A percentile compares a stretch with the other conserved stretches of the same genome.
phyloP scores from a whole-genome alignment of 768 basidiomycete genomes.

The Pleurotus salmoneostramineus region DNA sequence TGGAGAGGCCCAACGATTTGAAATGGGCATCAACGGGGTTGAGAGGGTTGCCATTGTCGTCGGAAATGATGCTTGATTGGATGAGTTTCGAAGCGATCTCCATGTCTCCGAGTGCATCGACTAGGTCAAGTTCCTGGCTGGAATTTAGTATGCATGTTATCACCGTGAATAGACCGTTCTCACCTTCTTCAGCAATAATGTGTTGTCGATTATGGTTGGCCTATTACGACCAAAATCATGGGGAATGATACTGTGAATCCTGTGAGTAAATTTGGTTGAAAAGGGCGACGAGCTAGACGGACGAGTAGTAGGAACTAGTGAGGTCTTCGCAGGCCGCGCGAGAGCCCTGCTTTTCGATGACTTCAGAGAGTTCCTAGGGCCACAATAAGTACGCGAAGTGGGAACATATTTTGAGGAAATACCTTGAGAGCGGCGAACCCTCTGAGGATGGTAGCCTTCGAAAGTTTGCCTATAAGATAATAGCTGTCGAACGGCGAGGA shows the following conservation, averaged over 20 bases:
- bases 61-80: conserved; percentile 26
- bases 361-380: conserved; percentile 44
- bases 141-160: background rate
- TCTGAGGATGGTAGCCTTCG: conserved; percentile 54
- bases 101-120: conserved; percentile 66
- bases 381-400: background rate
- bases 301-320: conserved; percentile 57
- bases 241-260: conserved; percentile 45
- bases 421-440: conserved; percentile 60
- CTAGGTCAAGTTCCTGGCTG: conserved; percentile 52
- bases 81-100: conserved; percentile 60
- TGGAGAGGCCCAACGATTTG: conserved; percentile 45
- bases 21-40: conserved; percentile 58
- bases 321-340: conserved; percentile 39
- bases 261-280: background rate
- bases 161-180: background rate
- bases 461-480: conserved; percentile 45
- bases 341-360: conserved; percentile 39
- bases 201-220: conserved; percentile 39
- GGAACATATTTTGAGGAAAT: background rate
- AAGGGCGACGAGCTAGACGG: conserved; percentile 12
- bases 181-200: conserved; percentile 37
- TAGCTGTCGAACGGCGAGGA: background rate
- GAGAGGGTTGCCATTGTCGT: conserved; percentile 42
- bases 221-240: conserved; percentile 53